Conservation (phyloP, 768 basidiomycete genomes). For the Suillus paluster region DNA sequence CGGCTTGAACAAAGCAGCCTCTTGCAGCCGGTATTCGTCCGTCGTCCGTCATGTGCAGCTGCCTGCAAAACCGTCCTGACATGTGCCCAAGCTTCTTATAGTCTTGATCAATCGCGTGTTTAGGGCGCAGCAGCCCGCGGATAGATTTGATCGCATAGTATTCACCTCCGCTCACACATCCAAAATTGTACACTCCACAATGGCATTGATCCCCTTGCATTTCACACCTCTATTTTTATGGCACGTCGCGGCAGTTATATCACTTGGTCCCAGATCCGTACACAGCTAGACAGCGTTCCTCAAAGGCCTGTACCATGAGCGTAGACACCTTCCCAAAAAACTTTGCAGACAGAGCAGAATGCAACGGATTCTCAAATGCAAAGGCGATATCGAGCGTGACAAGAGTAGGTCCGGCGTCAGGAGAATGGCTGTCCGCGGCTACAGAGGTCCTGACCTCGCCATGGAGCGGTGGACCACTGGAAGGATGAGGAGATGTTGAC, state of each 20-base stretch:
- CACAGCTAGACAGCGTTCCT: slow-evolving; percentile 75
- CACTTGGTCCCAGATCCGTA: slow-evolving; percentile 55
- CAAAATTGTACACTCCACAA: not conserved
- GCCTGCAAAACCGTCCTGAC: not conserved
- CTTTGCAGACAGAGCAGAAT: slow-evolving; percentile 79
- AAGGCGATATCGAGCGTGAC: slow-evolving; percentile 86
- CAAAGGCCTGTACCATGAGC: slow-evolving; percentile 93
- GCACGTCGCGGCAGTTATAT: slow-evolving; percentile 7
- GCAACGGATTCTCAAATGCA: slow-evolving; percentile 85
- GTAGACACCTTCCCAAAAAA: slow-evolving; percentile 89
- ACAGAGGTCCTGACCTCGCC: slow-evolving; percentile 1
- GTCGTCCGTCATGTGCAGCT: not conserved
- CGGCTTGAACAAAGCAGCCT: not conserved
- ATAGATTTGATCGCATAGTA: not conserved
- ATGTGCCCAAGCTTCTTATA: not conserved
- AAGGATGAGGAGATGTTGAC: slow-evolving; percentile 44
- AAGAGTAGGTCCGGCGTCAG: slow-evolving; percentile 59
- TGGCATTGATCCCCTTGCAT: not conserved
- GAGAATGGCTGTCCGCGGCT: not conserved
- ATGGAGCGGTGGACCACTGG: slow-evolving; percentile 18
- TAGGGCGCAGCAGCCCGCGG: not conserved
- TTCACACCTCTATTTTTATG: not conserved
- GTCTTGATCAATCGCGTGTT: not conserved
- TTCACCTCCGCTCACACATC: not conserved
- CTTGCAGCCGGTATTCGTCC: not conserved